Evolutionary conservation across 345 rosid genomes (phyloP), one percentile per base, ranked within the genome.

Genomic region (Linum lewisii): DNA sequence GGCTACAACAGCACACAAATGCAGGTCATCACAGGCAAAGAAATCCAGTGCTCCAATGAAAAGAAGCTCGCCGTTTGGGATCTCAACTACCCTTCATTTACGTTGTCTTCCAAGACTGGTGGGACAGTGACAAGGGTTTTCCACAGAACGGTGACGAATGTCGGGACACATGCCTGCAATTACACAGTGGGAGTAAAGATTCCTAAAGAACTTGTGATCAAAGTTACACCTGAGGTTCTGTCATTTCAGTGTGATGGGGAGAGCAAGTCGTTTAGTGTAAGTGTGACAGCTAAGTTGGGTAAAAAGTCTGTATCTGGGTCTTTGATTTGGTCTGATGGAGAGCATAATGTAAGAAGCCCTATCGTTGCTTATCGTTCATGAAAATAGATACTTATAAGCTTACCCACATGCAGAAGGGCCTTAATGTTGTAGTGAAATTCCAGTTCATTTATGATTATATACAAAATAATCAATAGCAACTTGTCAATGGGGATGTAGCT

Each of bases 401-500:
- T 6, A 7, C 47, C 18, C n/a, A n/a, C n/a, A n/a, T n/a, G n/a
- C n/a, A n/a, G n/a, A n/a, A n/a, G n/a, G n/a, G n/a, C n/a, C n/a
- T n/a, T n/a, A n/a, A n/a, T n/a, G n/a, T n/a, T n/a, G n/a, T n/a
- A n/a, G n/a, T n/a, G n/a, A n/a, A n/a, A n/a, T 34, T 34, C 10
- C 38, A 34, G 38, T 6, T 5, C 10, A 6, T 5, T 34, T 34
- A 34, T 11, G 7, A 6, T 6, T 34, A 11, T 34, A 34, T 34
- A 34, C n/a, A n/a, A n/a, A n/a, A n/a, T n/a, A n/a, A n/a, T n/a
- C n/a, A n/a, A n/a, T n/a, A n/a, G n/a, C n/a, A n/a, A n/a, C n/a
- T n/a, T n/a, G n/a, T n/a, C n/a, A 29, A 4, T 42, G 94, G 94
- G 84, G 88, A 72, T 86, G 96, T 84, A 84, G 91, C 91, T 88